phyloP scores from a whole-genome alignment of 2,329 filamentous ascomycete genomes.

The Penicillium vulpinum region DNA sequence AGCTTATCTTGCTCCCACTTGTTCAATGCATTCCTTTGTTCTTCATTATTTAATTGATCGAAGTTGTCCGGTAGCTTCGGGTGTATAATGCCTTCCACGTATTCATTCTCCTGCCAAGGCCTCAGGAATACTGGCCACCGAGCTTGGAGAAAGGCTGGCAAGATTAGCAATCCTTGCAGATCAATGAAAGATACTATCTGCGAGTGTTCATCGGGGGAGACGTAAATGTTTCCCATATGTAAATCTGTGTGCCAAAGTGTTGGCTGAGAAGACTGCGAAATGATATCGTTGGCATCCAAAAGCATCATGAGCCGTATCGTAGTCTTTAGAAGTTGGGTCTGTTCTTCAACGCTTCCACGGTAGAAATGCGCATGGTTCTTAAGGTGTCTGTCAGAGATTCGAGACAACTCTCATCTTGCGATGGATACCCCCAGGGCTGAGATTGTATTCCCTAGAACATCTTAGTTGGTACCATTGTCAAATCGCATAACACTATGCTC shows the following conservation, averaged over 20 bases:
- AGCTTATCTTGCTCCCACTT: not conserved
- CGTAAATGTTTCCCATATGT: not conserved
- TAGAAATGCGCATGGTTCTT: not conserved
- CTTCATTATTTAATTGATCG: not conserved
- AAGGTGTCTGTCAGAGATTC: not conserved
- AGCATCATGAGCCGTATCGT: not conserved
- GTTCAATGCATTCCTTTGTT: not conserved
- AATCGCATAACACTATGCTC: not conserved
- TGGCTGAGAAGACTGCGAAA: not conserved
- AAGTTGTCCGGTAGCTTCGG: constrained; percentile 37
- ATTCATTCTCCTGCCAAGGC: not conserved
- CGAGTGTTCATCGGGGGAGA: not conserved
- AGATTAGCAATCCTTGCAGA: not conserved
- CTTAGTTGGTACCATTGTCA: not conserved
- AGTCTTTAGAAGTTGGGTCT: not conserved
- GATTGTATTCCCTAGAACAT: not conserved
- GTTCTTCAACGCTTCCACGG: not conserved
- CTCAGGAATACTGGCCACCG: not conserved
- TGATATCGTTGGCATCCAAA: not conserved
- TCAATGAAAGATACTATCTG: not conserved
- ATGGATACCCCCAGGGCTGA: not conserved
- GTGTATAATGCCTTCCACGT: not conserved
- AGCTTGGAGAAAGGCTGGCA: not conserved
- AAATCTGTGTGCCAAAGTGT: not conserved
- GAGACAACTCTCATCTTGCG: not conserved